Evolutionary conservation across 345 rosid genomes (phyloP).

Genomic region (Turritis glabra): DNA sequence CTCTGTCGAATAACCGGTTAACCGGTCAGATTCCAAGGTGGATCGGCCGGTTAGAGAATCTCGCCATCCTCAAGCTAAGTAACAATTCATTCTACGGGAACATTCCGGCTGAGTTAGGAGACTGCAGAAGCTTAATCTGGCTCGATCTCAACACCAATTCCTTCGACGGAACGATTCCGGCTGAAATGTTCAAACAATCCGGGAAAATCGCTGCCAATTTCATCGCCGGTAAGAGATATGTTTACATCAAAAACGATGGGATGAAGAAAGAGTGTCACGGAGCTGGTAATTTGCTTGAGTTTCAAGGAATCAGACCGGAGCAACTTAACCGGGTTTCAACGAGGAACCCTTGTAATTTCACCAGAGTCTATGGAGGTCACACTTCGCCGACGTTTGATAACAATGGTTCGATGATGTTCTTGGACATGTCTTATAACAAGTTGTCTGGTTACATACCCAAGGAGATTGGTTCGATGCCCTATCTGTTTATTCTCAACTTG

Average conservation of each 20-base stretch:
- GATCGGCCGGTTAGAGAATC: slow-evolving; percentile 69
- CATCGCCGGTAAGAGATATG: slow-evolving; percentile 75
- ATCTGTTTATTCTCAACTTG: slow-evolving; percentile 74
- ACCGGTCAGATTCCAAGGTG: slow-evolving; percentile 78
- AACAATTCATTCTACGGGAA: slow-evolving; percentile 78
- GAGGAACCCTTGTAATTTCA: slow-evolving; percentile 82
- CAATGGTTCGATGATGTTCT: slow-evolving; percentile 92
- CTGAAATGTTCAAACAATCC: slow-evolving; percentile 78
- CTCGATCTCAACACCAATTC: slow-evolving; percentile 80
- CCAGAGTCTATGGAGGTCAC: slow-evolving; percentile 65
- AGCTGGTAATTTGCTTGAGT: slow-evolving; percentile 89
- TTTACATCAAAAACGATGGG: slow-evolving; percentile 77
- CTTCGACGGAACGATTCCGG: slow-evolving; percentile 75
- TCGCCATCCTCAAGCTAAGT: slow-evolving; percentile 90
- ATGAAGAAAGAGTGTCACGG: slow-evolving; percentile 78
- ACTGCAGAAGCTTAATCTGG: slow-evolving; percentile 89
- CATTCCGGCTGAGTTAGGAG: slow-evolving; percentile 90
- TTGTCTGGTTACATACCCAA: slow-evolving; percentile 74
- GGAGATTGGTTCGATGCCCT: slow-evolving; percentile 79
- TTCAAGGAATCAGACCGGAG: slow-evolving; percentile 72
- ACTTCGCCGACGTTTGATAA: slow-evolving; percentile 79
- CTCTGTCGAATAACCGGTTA: slow-evolving; percentile 77
- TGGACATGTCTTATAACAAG: slow-evolving; percentile 79
- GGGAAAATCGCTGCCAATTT: slow-evolving; percentile 79
- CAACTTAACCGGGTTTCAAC: slow-evolving; percentile 60